Evolutionary conservation across 2,329 filamentous ascomycete genomes (phyloP).

Genomic region (Hortaea werneckii): DNA sequence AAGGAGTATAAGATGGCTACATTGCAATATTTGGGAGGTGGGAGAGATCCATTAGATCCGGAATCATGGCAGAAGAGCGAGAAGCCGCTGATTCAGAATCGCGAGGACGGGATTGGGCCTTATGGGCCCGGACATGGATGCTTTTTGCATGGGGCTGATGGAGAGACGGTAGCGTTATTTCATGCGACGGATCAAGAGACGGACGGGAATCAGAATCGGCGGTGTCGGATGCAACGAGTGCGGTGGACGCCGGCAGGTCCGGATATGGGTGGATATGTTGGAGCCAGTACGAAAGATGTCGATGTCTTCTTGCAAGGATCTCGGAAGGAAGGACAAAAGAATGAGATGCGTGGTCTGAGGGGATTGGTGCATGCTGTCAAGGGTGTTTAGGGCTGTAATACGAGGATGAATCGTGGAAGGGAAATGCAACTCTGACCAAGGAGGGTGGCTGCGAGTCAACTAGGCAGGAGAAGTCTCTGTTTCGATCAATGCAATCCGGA

Average conservation of each 20-base stretch:
- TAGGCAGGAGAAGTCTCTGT: too few relatives aligned
- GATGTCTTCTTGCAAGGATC: slow-evolving; percentile 3
- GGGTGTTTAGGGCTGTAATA: neutral
- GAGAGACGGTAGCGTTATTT: slow-evolving; percentile 35
- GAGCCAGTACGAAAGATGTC: slow-evolving; percentile 24
- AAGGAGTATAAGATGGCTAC: slow-evolving; percentile 40
- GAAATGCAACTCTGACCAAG: too few relatives aligned
- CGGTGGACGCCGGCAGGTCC: slow-evolving; percentile 27
- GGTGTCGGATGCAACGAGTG: slow-evolving; percentile 36
- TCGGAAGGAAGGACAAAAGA: neutral
- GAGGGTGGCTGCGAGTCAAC: too few relatives aligned
- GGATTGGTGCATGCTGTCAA: neutral
- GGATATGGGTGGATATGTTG: slow-evolving; percentile 33
- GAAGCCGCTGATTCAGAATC: slow-evolving; percentile 30
- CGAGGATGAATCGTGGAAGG: too few relatives aligned
- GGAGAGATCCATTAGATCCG: slow-evolving; percentile 30
- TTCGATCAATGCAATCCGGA: too few relatives aligned
- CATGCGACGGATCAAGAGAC: slow-evolving; percentile 36
- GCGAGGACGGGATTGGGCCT: slow-evolving; percentile 26
- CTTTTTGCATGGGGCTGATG: slow-evolving; percentile 32
- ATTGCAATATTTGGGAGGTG: slow-evolving; percentile 30
- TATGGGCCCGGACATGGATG: slow-evolving; percentile 39
- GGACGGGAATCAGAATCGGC: slow-evolving; percentile 37
- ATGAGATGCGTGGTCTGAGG: too few relatives aligned
- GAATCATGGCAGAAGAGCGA: slow-evolving; percentile 31